Base-by-base conservation (phyloP, 176 grass and related monocot species). In the Rhynchospora tenuis region DNA sequence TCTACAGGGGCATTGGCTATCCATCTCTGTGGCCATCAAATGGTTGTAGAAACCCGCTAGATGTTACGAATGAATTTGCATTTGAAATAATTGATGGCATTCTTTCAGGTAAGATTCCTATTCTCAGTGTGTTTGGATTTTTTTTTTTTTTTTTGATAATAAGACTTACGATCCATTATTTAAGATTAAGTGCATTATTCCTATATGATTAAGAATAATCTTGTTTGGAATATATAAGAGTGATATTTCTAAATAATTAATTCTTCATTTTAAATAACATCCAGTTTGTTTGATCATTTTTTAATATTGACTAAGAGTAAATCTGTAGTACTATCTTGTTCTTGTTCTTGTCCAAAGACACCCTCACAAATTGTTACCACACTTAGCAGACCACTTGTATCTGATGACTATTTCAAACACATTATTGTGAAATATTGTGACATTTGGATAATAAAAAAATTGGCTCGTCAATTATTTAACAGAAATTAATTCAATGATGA, bases 31-130 rank as follows among this genome's bases (percentile, higher is more conserved):
- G 90, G 90, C 95, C 95, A 83, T 87, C 92, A 84, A 77, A 84
- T 60, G 86, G 33, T 81, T 98, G 92, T 87, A 87, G 89, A 84
- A 87, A 91, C 60, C 95, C 95, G 77, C 89, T 98, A 83, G 92
- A 98, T 89, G 88, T 94, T 85, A 94, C 85, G 56, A 91, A 91
- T 64, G 87, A 94, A 17, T 98, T 98, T 81, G 78, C 90, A 65
- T 98, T 94, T 59, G 51, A 90, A 93, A 86, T 98, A 81, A 91
- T 98, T 47, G 85, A 98, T 84, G 89, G 95, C 51, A 93, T 98
- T 93, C 92, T 98, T 87, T 98, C 92, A 87, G 92, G 95, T 98
- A 47, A 83, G 83, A 52, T 7, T 57, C 6, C 29, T 69, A 77
- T 81, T 81, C 26, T 70, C 5, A n/a, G n/a, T n/a, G n/a, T n/a